These are phyloP conservation scores for Bolboschoenus planiculmis DNA, from an alignment of 176 grass and related monocot species.

Conservation along the genomic window DNA sequence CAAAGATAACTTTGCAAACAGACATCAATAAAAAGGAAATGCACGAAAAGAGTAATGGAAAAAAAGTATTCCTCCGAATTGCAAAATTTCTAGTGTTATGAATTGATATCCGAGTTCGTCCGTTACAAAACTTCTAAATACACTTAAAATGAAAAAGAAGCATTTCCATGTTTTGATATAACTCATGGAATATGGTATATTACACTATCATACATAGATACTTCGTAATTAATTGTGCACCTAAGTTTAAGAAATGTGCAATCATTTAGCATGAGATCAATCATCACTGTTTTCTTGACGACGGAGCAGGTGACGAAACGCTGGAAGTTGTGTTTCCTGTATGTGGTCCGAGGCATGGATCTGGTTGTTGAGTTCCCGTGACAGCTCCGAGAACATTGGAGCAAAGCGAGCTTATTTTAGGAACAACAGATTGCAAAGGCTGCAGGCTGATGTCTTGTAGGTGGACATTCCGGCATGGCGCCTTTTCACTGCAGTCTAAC, in stretches of 20 bases:
- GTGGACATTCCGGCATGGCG: constrained; percentile 22
- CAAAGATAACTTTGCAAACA: no score
- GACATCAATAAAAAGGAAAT: no score
- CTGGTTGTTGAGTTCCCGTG: constrained; percentile 19
- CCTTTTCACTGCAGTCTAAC: constrained; percentile 14
- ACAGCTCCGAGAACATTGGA: constrained; percentile 18
- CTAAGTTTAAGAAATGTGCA: no score
- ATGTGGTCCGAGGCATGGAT: constrained; percentile 21
- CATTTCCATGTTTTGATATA: background rate
- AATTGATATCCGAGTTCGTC: no score
- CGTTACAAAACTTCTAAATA: no score
- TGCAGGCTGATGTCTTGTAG: constrained; percentile 24
- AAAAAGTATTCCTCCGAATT: no score
- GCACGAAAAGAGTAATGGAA: no score
- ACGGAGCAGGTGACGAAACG: background rate
- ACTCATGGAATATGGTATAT: background rate
- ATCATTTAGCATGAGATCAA: background rate
- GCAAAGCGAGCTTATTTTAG: constrained; percentile 4
- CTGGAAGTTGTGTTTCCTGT: background rate
- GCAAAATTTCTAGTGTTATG: no score
- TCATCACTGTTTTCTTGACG: background rate
- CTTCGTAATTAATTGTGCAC: background rate
- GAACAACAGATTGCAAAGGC: background rate
- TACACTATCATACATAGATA: background rate
- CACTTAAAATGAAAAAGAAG: background rate